These are phyloP conservation scores for Penicillium sp. DNA, from an alignment of 2,329 filamentous ascomycete genomes.

Conservation along the genomic window DNA sequence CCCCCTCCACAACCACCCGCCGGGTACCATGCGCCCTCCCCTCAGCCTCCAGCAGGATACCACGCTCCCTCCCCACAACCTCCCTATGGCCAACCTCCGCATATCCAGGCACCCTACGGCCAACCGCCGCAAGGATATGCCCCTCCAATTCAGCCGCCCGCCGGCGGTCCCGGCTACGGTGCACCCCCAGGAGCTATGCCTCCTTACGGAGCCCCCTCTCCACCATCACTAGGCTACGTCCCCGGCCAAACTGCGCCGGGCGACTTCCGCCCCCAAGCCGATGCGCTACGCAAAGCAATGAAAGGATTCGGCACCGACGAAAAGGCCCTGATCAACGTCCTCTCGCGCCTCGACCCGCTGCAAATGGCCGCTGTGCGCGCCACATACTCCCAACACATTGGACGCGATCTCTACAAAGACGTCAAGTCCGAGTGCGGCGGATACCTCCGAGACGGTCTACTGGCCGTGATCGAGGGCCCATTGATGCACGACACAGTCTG, in stretches of 20 bases:
- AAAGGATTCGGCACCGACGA: conserved; percentile 92
- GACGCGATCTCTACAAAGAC: conserved; percentile 67
- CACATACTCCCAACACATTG: conserved; percentile 61
- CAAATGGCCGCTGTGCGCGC: conserved; percentile 66
- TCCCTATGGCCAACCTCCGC: conserved; percentile 12
- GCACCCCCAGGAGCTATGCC: conserved; percentile 17
- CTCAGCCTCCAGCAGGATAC: conserved; percentile 15
- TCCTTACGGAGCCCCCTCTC: conserved; percentile 50
- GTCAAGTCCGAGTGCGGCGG: conserved; percentile 72
- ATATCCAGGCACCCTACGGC: not conserved
- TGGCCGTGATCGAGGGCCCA: conserved; percentile 73
- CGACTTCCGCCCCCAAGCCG: conserved; percentile 64
- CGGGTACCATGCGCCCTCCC: conserved; percentile 14
- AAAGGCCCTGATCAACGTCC: conserved; percentile 63
- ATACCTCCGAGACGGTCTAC: conserved; percentile 68
- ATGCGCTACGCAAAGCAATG: conserved; percentile 74
- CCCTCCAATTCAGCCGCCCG: conserved; percentile 11
- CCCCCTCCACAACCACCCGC: conserved; percentile 28
- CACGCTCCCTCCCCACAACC: conserved; percentile 19
- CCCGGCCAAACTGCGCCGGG: conserved; percentile 62
- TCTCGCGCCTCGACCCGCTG: conserved; percentile 70
- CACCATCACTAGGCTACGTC: conserved; percentile 70
- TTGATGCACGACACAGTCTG: conserved; percentile 69
- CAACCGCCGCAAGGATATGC: conserved; percentile 4
- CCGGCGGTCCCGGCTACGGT: conserved; percentile 38